Base-by-base conservation (phyloP, 768 basidiomycete genomes). In the Chlorophyllum brunneum region DNA sequence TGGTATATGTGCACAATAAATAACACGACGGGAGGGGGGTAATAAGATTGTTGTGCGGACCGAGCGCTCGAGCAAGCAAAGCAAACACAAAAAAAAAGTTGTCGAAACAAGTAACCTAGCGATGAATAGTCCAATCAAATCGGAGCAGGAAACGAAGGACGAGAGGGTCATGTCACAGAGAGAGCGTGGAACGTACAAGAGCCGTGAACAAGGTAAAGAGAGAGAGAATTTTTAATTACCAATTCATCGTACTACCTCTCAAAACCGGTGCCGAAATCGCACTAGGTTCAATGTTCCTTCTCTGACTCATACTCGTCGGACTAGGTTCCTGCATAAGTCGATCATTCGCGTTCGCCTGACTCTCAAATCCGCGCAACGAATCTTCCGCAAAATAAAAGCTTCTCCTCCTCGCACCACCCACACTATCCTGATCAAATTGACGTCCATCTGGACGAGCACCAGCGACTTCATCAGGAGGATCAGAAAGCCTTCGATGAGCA, bases 361-460 rank as follows among this genome's bases (percentile, higher is more conserved):
- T 66, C 60, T 78, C 74, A 64, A 65, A 82, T 11, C 83, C 83
- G 34, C 86, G 72, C 65, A 93, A 65, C 56, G 83, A 86, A 63
- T 93, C 90, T 70, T 92, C 91, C 2, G 90, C 90, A 62, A 81
- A 93, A 67, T 92, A 93, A 73, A 92, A 93, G 56, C 85, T 88
- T 54, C 88, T 65, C 48, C 90, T 71, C 52, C 89, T 74, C 64
- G 81, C 80, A 5, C 80, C 88, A 18, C 87, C 88, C 1, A 89
- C 68, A 49, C 80, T 83, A 59, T 90, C 88, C 62, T 81, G 80
- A 62, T 91, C 89, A 61, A 90, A 90, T 33, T 88, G 81, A 44
- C 83, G 74, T n/a, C 85, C 85, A 0, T 79, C 80, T 0, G 81
- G 82, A 5, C 81, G 72, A 9, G 71, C 70, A 4, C 80, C 85